These are phyloP conservation scores for Phialophora chinensis DNA, from an alignment of 2,329 filamentous ascomycete genomes.

Conservation along the genomic window DNA sequence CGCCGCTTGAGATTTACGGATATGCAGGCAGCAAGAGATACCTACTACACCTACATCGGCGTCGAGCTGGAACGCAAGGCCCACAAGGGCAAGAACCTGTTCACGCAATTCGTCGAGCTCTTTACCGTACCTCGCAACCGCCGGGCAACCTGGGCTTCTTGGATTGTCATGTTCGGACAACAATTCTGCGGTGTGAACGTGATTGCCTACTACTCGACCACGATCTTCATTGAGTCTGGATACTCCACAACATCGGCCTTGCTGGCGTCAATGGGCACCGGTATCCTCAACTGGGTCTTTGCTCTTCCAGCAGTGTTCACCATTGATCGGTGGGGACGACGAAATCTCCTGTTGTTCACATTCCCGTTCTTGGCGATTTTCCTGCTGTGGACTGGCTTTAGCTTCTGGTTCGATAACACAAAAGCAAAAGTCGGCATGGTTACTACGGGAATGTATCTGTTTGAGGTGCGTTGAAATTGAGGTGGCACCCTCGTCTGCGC, in stretches of 20 bases:
- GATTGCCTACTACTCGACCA: conserved; percentile 68
- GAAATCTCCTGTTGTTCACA: conserved; percentile 66
- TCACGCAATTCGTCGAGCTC: conserved; percentile 62
- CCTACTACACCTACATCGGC: conserved; percentile 64
- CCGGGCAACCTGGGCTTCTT: conserved; percentile 61
- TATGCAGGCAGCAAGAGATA: conserved; percentile 62
- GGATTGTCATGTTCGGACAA: conserved; percentile 69
- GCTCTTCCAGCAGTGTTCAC: conserved; percentile 68
- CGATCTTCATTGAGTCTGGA: conserved; percentile 64
- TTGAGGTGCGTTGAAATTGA: conserved; percentile 34
- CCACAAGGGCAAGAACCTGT: conserved; percentile 57
- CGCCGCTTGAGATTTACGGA: conserved; percentile 54
- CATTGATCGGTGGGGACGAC: conserved; percentile 69
- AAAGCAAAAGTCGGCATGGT: conserved; percentile 50
- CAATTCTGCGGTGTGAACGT: conserved; percentile 60
- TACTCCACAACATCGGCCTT: conserved; percentile 61
- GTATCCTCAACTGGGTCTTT: conserved; percentile 70
- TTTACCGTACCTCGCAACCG: conserved; percentile 68
- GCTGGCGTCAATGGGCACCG: conserved; percentile 67
- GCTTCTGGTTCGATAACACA: conserved; percentile 53
- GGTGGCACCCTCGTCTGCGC: not conserved
- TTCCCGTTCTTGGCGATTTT: conserved; percentile 65
- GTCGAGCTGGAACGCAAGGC: conserved; percentile 65
- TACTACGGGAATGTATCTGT: conserved; percentile 47
- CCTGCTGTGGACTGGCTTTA: conserved; percentile 58